Conservation (phyloP, 148 eudicot genomes). For the Rhododendron mucronatum region DNA sequence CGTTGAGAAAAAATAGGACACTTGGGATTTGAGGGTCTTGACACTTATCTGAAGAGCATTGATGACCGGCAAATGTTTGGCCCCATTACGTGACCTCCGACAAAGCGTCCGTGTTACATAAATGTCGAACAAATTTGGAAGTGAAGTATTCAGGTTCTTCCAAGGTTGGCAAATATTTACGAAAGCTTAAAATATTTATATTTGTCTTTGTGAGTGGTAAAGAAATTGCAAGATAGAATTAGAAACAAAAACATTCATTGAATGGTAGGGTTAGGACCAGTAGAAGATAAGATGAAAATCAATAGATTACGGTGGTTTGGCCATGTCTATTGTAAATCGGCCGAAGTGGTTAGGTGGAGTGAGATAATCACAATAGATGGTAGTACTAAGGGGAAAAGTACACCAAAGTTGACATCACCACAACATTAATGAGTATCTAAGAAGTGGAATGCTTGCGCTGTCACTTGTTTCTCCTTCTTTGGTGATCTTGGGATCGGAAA, state of each 20-base stretch:
- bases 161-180: background rate
- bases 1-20: background rate
- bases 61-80: background rate
- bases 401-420: background rate
- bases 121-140: background rate
- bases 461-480: background rate
- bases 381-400: background rate
- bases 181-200: no score
- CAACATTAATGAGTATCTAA: background rate
- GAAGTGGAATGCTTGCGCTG: background rate
- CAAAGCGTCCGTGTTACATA: background rate
- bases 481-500: background rate
- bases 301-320: background rate
- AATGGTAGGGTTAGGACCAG: background rate
- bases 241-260: background rate
- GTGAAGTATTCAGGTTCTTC: background rate
- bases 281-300: background rate
- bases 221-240: background rate
- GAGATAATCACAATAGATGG: background rate
- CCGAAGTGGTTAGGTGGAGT: background rate
- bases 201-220: background rate
- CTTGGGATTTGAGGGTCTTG: background rate
- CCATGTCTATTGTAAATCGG: background rate
- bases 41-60: background rate
- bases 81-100: background rate